Base-by-base conservation (phyloP, 805 yeast species). In the Sugiyamaella qingdaonensis region DNA sequence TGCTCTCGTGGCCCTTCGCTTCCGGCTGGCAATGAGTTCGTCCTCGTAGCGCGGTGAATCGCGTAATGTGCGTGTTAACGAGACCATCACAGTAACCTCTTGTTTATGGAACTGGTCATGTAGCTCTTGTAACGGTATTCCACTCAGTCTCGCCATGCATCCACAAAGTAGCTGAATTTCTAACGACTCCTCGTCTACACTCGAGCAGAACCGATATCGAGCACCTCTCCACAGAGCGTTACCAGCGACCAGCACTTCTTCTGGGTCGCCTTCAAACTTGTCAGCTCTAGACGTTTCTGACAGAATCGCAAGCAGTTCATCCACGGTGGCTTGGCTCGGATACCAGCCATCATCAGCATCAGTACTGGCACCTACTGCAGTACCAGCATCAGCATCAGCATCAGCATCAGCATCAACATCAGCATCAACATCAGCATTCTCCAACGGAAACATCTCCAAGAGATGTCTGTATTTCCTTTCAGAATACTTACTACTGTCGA, bases 401-500 rank as follows among this genome's bases (percentile, higher is more conserved):
- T 11, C 24, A 13, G 46, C 29, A 10, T 21, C 24, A 14, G 29
- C 37, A 14, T 16, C 56, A 13, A 35, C 49, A 24, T 7, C 29
- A 24, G 7, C 29, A 24, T 7, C 7, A n/a, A 10, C 18, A 32
- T 51, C 52, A 19, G 51, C 51, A n/a, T 24, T 41, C 10, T 52
- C 58, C 33, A 55, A 10, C 7, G 68, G 68, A 41, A 65, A 65
- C 53, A 64, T 24, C 21, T 53, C 53, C 4, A 36, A 42, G 36
- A 65, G 42, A 3, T 65, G 53, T 10, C 54, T 56, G 16, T 45
- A 10, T 1, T 53, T 32, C 8, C 43, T n/a, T 9, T 27, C 33
- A 10, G 29, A 35, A 14, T 44, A 34, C 36, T 14, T 47, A 47
- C 9, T 5, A 5, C 37, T 5, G 43, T 27, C 27, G 13, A 29